Evolutionary conservation across 2,329 filamentous ascomycete genomes (phyloP), one percentile per base, ranked within the genome.

Genomic region (Aspergillus texensis): DNA sequence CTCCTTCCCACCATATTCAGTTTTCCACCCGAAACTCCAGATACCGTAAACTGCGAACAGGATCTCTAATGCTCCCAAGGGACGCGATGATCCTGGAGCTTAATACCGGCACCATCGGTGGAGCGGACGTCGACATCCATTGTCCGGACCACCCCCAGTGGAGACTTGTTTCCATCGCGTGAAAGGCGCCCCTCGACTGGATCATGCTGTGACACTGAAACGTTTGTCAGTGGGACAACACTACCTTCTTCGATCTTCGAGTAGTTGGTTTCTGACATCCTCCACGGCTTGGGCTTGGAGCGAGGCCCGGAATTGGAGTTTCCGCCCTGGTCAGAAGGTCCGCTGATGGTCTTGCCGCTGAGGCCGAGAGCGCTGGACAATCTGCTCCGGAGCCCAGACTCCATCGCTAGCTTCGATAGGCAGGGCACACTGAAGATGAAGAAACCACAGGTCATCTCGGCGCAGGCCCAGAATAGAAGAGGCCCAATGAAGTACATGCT

Each of bases 401-500:
- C 69, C 41, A 63, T 73, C 67, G 80, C 62, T 28, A 81, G 71
- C 65, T 78, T 81, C 3, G 80, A 78, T 0, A 79, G 64, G 45
- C 75, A 78, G 6, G 80, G 79, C 41, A 80, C 65, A 57, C 77
- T 74, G 45, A 78, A 62, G 56, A 82, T 77, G 65, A 82, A 78
- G 70, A 83, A 82, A 9, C 78, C 81, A 57, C 79, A 81, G 1
- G 80, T 80, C 76, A 81, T 82, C 64, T 83, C 81, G 5, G 76
- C 81, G 32, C 69, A 72, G 4, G 77, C 80, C 81, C 81, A 83
- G 68, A 82, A 81, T 16, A 79, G 62, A 1, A 82, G 67, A 1
- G 78, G 75, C 0, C 76, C 78, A 45, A 82, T 74, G 12, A 68
- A 62, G 64, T 77, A 82, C 53, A 79, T 78, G 2, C 36, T 59